Base-by-base conservation (phyloP, 805 yeast genomes). In the Clavispora vitiphila region DNA sequence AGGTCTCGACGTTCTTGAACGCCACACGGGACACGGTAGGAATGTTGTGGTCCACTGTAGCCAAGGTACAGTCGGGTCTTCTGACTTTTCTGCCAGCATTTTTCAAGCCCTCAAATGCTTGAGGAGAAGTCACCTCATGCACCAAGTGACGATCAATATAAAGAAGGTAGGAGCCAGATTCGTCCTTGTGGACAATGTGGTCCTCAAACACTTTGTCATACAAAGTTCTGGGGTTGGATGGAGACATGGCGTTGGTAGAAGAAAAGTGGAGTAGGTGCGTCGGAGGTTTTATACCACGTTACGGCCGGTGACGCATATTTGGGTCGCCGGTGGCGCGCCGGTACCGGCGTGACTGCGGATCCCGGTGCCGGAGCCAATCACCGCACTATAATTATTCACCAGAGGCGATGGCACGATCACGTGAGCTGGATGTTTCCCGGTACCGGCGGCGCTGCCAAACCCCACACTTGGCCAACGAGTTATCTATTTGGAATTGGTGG, bases 71-170 rank as follows among this genome's bases (percentile, higher is more conserved):
- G 65, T 90, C 96, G 8, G 75, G 72, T 71, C 99, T 81, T 74
- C 99, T 84, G 40, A 93, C 96, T 44, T 65, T 63, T 73, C 99
- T 83, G 37, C 84, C 86, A 12, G 97, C 96, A 57, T 81, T 84
- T 49, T 74, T 77, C 56, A 93, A 77, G 38, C 99, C 99, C 70
- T 93, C 99, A 60, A 93, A 93, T 9, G 99, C 99, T 68, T 93
- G 99, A 26, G 99, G 99, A 22, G 98, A 91, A 2, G 99, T 93
- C 40, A 93, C 99, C 70, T 93, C 99, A 65, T 93, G 99, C 38
- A 93, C 96, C 53, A 93, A 74, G 66, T 93, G 99, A 69, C 99
- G 86, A 69, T 93, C 99, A 46, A 93, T 91, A 67, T 87, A 93
- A 47, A 93, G 67, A 48, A 93, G 74, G 60, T 77, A 83, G 16